These are phyloP conservation scores for Podospora pseudopauciseta DNA, from an alignment of 495 filamentous ascomycete species.

Conservation along the genomic window DNA sequence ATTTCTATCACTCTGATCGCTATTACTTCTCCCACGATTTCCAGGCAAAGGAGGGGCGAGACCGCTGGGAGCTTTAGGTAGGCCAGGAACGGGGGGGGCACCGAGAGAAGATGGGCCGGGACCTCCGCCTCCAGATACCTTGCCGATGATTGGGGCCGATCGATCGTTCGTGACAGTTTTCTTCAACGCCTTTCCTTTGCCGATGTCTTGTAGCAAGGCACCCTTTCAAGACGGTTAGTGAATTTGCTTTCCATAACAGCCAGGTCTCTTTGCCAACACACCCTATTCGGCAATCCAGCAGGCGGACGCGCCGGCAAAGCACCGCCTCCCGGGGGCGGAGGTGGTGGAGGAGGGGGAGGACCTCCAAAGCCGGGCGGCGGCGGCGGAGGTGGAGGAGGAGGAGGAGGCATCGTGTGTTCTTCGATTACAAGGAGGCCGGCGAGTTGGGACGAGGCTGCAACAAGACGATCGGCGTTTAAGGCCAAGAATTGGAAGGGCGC, in stretches of 20 bases:
- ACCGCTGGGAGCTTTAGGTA: conserved; percentile 54
- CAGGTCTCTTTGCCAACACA: conserved; percentile 7
- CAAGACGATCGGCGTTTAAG: not conserved
- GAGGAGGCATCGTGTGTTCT: conserved; percentile 22
- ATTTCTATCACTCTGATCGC: conserved; percentile 57
- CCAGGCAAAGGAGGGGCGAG: conserved; percentile 74
- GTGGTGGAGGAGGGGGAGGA: conserved; percentile 36
- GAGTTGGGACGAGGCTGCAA: conserved; percentile 2
- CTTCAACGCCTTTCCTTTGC: conserved; percentile 74
- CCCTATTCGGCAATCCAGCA: conserved; percentile 14
- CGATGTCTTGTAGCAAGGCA: conserved; percentile 84
- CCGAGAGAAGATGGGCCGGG: conserved; percentile 52
- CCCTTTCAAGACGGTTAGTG: conserved; percentile 56
- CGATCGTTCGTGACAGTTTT: conserved; percentile 93
- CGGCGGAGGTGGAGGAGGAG: conserved; percentile 30
- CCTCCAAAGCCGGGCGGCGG: conserved; percentile 24
- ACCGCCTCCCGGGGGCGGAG: conserved; percentile 26
- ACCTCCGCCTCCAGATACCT: conserved; percentile 44
- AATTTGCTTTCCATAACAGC: not conserved
- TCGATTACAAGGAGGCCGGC: not conserved
- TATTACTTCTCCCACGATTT: conserved; percentile 75
- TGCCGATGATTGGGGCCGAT: conserved; percentile 71
- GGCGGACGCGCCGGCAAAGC: conserved; percentile 23
- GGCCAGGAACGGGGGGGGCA: conserved; percentile 78
- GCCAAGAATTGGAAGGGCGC: not conserved